A percentile compares a stretch with the other conserved stretches of the same genome.
Conservation (phyloP, 163 green algal species). For the Scenedesmus sp. region DNA sequence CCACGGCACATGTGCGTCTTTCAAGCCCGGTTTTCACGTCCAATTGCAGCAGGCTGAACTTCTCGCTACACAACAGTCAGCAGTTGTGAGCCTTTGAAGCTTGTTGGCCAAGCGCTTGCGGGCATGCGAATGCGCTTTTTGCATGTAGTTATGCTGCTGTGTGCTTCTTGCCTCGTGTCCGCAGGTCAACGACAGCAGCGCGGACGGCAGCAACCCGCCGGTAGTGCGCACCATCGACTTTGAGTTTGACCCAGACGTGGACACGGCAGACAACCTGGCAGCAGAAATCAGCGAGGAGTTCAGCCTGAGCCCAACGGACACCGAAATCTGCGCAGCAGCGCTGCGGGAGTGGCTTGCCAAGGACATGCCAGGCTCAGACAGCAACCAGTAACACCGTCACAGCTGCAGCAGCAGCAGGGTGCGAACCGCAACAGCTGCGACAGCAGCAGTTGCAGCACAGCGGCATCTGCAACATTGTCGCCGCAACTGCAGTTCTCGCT, state of each 20-base stretch:
- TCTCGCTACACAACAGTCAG: background rate
- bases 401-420: conserved; percentile 6
- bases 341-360: conserved; percentile 88
- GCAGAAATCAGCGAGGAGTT: conserved; percentile 92
- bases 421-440: background rate
- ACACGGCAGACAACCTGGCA: conserved; percentile 92
- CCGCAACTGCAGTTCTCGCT: background rate
- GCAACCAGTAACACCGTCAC: conserved; percentile 40
- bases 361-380: conserved; percentile 65
- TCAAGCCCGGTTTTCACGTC: too few species aligned
- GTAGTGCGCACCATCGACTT: conserved; percentile 91
- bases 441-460: background rate
- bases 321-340: conserved; percentile 91
- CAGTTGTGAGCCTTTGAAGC: background rate
- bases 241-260: conserved; percentile 91
- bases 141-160: background rate
- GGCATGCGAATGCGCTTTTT: background rate
- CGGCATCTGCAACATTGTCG: background rate
- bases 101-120: too few species aligned
- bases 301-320: conserved; percentile 88
- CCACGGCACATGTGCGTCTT: too few species aligned
- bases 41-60: background rate
- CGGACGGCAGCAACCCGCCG: conserved; percentile 23
- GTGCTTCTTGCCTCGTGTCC: background rate
- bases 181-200: conserved; percentile 43